Evolutionary conservation across 495 filamentous ascomycete genomes (phyloP).

Genomic region (Halenospora varia): DNA sequence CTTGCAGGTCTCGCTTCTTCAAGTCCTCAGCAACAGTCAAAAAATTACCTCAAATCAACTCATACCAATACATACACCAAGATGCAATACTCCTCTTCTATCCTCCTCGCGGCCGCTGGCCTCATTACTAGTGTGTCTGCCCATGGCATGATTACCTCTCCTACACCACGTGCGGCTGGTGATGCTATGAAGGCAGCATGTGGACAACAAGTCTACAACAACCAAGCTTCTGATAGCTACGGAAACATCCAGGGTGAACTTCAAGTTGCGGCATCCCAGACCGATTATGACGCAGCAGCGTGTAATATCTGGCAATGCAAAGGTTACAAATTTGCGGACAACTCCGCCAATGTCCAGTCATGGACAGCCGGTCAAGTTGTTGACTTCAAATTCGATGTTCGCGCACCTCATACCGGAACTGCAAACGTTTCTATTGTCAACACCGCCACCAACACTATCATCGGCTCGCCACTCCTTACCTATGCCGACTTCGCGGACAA

Average conservation of each 20-base stretch:
- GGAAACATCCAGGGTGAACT: conserved; percentile 52
- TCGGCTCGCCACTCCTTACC: conserved; percentile 47
- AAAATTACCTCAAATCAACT: no score
- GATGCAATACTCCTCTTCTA: background rate
- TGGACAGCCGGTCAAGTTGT: conserved; percentile 21
- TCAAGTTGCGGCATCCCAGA: conserved; percentile 40
- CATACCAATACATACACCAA: background rate
- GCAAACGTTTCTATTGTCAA: conserved; percentile 71
- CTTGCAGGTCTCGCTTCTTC: background rate
- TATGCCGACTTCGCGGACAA: conserved; percentile 57
- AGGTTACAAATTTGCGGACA: conserved; percentile 56
- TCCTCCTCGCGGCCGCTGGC: background rate
- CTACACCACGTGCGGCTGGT: conserved; percentile 47
- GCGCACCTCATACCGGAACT: conserved; percentile 59
- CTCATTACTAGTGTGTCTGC: conserved; percentile 41
- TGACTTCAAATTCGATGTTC: conserved; percentile 38
- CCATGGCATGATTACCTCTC: conserved; percentile 50
- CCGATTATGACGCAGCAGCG: conserved; percentile 33
- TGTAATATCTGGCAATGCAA: conserved; percentile 57
- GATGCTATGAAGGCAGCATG: conserved; percentile 47
- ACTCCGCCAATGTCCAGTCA: conserved; percentile 16
- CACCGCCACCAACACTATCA: conserved; percentile 53
- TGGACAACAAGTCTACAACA: conserved; percentile 48
- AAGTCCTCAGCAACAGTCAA: background rate
- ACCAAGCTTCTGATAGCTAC: conserved; percentile 48